Percentiles rank a stretch among this genome's conserved stretches.
Evolutionary conservation across 1,139 yeast genomes (phyloP).

Genomic region (Yamadazyma taylorii): DNA sequence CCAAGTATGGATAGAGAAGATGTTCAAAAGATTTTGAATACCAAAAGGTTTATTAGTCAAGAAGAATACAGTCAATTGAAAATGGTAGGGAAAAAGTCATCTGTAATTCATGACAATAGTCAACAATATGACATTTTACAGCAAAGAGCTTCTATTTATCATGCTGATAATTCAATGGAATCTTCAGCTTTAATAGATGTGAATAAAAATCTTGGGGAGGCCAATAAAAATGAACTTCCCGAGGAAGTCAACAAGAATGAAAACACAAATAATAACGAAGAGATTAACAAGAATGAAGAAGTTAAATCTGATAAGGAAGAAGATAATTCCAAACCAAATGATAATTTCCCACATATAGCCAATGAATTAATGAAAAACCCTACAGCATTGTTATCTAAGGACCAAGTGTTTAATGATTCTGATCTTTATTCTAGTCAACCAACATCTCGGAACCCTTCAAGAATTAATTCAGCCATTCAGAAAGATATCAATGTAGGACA

Average conservation of each 20-base stretch:
- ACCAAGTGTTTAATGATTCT: slow-evolving; percentile 40
- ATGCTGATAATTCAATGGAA: slow-evolving; percentile 29
- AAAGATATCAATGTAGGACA: slow-evolving; percentile 12
- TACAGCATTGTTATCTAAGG: slow-evolving; percentile 32
- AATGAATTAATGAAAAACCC: slow-evolving; percentile 37
- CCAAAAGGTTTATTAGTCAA: slow-evolving; percentile 42
- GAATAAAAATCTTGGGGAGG: slow-evolving; percentile 4
- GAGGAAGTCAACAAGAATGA: neutral
- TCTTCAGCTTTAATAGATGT: slow-evolving; percentile 20
- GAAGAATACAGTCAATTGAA: slow-evolving; percentile 44
- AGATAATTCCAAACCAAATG: slow-evolving; percentile 6
- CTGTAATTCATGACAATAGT: slow-evolving; percentile 32
- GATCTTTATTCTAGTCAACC: slow-evolving; percentile 14
- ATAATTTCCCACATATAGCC: slow-evolving; percentile 32
- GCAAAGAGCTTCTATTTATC: slow-evolving; percentile 43
- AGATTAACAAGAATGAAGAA: neutral
- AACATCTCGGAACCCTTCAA: too few species aligned
- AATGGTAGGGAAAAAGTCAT: slow-evolving; percentile 31
- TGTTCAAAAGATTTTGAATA: slow-evolving; percentile 39
- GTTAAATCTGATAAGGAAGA: neutral
- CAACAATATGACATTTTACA: slow-evolving; percentile 32
- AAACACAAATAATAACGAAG: neutral
- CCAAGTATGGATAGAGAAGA: slow-evolving; percentile 53
- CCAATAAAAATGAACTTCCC: too few species aligned
- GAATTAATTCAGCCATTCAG: slow-evolving; percentile 18